These are phyloP conservation scores for Pouteria glomerata DNA, from an alignment of 148 eudicot species.

Conservation along the genomic window DNA sequence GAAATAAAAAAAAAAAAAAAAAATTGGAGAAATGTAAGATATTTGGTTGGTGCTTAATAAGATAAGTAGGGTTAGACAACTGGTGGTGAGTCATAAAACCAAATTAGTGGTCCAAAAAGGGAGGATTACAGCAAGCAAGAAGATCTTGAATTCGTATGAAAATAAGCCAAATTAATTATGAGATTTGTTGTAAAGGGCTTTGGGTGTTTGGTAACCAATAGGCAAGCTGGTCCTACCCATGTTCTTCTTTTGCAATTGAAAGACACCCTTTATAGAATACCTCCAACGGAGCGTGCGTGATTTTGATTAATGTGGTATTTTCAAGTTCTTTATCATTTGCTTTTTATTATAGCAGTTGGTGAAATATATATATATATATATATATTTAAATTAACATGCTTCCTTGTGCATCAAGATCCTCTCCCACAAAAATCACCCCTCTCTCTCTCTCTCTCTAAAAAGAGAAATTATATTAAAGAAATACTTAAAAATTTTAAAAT, in stretches of 20 bases:
- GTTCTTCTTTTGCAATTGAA: slow-evolving; percentile 17
- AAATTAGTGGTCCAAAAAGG: slow-evolving; percentile 16
- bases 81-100: neutral
- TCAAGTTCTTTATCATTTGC: neutral
- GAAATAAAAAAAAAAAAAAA: too few species aligned
- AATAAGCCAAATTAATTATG: slow-evolving; percentile 14
- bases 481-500: too few species aligned
- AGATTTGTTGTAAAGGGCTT: slow-evolving; percentile 11
- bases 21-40: neutral
- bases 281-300: slow-evolving; percentile 7
- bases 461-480: too few species aligned
- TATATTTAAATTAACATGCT: neutral
- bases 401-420: too few species aligned
- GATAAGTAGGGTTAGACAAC: neutral
- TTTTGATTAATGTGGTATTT: slow-evolving; percentile 5
- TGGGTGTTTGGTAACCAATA: slow-evolving; percentile 9
- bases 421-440: too few species aligned
- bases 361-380: too few species aligned
- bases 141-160: slow-evolving; percentile 8
- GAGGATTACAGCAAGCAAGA: slow-evolving; percentile 13
- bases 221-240: slow-evolving; percentile 20
- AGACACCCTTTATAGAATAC: neutral
- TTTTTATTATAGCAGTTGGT: neutral
- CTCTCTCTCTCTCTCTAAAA: too few species aligned
- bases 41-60: too few species aligned